These are phyloP conservation scores for Kernera saxatilis DNA, from an alignment of 345 rosid genomes.

Conservation along the genomic window DNA sequence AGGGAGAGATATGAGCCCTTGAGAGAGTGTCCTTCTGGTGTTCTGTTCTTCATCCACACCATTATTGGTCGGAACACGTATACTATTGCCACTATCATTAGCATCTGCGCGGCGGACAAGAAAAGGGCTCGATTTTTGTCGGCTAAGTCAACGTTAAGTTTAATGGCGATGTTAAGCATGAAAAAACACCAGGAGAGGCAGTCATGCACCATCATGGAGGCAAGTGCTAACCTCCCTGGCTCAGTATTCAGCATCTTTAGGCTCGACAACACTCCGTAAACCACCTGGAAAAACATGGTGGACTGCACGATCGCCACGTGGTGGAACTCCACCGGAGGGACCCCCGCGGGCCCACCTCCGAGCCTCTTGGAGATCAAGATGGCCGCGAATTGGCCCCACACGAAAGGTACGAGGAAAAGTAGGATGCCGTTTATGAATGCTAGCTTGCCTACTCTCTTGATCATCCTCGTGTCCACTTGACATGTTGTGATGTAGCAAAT, in stretches of 20 bases:
- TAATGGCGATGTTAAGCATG: conserved; percentile 15
- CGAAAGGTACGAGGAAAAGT: conserved; percentile 29
- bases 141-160: background rate
- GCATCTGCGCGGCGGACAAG: conserved; percentile 14
- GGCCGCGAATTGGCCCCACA: conserved; percentile 4
- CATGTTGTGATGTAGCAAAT: conserved; percentile 33
- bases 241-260: conserved; percentile 45
- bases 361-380: background rate
- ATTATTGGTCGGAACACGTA: conserved; percentile 37
- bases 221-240: conserved; percentile 43
- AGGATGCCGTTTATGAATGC: conserved; percentile 32
- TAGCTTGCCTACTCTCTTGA: conserved; percentile 34
- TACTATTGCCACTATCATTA: conserved; percentile 16
- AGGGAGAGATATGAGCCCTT: conserved; percentile 21
- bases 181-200: conserved; percentile 18
- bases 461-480: conserved; percentile 31
- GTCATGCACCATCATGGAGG: conserved; percentile 40
- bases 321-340: conserved; percentile 9
- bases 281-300: conserved; percentile 34
- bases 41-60: conserved; percentile 36
- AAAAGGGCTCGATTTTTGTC: background rate
- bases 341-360: background rate
- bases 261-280: conserved; percentile 31
- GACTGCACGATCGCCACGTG: conserved; percentile 24
- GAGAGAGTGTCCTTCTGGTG: conserved; percentile 38